Percentiles rank a stretch among this genome's conserved stretches.
These are phyloP conservation scores for Penicillium maclennaniae DNA, from an alignment of 495 filamentous ascomycete species.

Conservation along the genomic window DNA sequence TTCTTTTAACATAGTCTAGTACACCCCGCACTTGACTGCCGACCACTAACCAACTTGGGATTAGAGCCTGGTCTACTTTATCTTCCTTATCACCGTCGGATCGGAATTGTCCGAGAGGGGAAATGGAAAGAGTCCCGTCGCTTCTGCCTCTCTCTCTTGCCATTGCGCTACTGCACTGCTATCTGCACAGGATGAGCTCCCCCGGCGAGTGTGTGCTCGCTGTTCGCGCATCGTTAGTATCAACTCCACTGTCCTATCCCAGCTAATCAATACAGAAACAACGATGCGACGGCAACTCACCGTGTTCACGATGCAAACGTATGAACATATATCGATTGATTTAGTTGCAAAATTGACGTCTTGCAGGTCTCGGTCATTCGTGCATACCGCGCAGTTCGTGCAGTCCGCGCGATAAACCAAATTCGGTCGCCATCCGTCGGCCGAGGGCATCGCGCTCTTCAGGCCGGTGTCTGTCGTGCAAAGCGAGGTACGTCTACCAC, in stretches of 20 bases:
- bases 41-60: background rate
- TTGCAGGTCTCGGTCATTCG: slow-evolving; percentile 28
- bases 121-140: slow-evolving; percentile 4
- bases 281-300: slow-evolving; percentile 25
- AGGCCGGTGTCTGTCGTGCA: slow-evolving; percentile 28
- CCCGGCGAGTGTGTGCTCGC: slow-evolving; percentile 27
- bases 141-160: background rate
- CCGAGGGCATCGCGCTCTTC: slow-evolving; percentile 29
- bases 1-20: no score
- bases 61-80: background rate
- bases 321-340: no score
- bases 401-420: slow-evolving; percentile 11
- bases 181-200: slow-evolving; percentile 4
- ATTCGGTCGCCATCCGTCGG: slow-evolving; percentile 6
- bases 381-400: slow-evolving; percentile 22
- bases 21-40: no score
- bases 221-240: slow-evolving; percentile 25
- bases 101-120: slow-evolving; percentile 15
- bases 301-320: slow-evolving; percentile 29
- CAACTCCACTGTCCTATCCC: background rate
- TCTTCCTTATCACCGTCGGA: slow-evolving; percentile 14
- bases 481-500: slow-evolving; percentile 19
- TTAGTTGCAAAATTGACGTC: background rate
- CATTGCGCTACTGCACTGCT: background rate
- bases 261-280: slow-evolving; percentile 24